Evolutionary conservation across 1,284 basidiomycete genomes (phyloP), one percentile per base, ranked within the genome.

Genomic region (Sporisorium graminicola): DNA sequence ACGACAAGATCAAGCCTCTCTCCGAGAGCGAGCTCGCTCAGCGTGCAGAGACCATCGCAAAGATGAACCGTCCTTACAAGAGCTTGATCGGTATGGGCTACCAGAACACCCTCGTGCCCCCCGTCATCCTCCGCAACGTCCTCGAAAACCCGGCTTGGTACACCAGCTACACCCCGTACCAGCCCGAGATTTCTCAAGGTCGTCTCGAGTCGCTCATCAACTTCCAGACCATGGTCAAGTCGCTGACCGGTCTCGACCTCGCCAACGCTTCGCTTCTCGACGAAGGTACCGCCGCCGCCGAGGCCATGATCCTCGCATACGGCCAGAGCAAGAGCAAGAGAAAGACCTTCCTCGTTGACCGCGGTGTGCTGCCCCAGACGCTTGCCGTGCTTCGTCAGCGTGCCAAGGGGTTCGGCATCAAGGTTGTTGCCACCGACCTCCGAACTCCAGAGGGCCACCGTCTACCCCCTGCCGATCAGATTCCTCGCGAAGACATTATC

Each of bases 41-140:
- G 47, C 89, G 93, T 57, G 94, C 93, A 3, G 91, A 91, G 82
- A 89, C 90, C 80, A 88, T 98, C 26, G 94, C 91, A 20, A 87
- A 85, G 33, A 88, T 90, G 86, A 98, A 99, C 87, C 91, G 91
- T 87, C 88, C 90, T 9, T 92, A 92, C 87, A 94, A 93, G 89
- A 95, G 91, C 83, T 96, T 94, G 86, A 99, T 98, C 85, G 96
- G 96, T 47, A 94, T 98, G 94, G 96, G 96, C 64, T 98, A 99
- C 87, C 93, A 96, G 85, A 84, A 83, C 77, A 82, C 80, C 14
- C 60, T 79, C 20, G 83, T 85, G 5, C 83, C 83, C 20, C 77
- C 77, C 24, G 83, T 85, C 40, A 84, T 85, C 61, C 71, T 82
- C 60, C 77, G 83, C 53, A 85, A 85, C 59, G 77, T 84, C 73